Evolutionary conservation across 148 eudicot genomes (phyloP).

Genomic region (Rhododendron mucronatum): DNA sequence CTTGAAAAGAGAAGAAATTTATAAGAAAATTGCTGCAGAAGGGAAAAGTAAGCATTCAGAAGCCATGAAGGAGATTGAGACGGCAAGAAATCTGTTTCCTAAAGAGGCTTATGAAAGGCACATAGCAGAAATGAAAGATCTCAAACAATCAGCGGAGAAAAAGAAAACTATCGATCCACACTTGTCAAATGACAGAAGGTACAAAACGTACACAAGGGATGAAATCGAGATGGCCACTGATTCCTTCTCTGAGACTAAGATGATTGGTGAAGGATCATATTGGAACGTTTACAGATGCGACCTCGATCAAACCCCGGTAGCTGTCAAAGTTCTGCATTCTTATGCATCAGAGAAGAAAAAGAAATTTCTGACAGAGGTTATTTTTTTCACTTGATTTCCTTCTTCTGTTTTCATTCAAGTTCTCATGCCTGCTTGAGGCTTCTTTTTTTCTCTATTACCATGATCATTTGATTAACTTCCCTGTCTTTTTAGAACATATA

Average conservation of each 20-base stretch:
- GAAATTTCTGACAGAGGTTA: conserved; percentile 72
- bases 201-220: conserved; percentile 46
- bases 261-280: conserved; percentile 77
- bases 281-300: conserved; percentile 70
- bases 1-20: conserved; percentile 55
- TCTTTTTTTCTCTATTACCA: neutral
- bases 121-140: conserved; percentile 56
- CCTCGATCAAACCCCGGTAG: conserved; percentile 74
- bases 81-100: conserved; percentile 47
- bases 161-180: conserved; percentile 49
- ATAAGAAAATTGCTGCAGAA: conserved; percentile 53
- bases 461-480: conserved; percentile 4
- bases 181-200: conserved; percentile 45
- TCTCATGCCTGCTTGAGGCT: neutral
- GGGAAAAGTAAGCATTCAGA: conserved; percentile 57
- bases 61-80: conserved; percentile 55
- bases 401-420: neutral
- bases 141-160: conserved; percentile 50
- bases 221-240: conserved; percentile 64
- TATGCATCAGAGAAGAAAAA: conserved; percentile 60
- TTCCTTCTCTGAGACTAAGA: conserved; percentile 43
- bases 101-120: conserved; percentile 62
- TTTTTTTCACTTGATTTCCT: neutral
- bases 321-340: conserved; percentile 67
- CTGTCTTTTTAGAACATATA: neutral